Conservation (phyloP, 2,329 filamentous ascomycete species). For the Tolypocladium guangdongense region DNA sequence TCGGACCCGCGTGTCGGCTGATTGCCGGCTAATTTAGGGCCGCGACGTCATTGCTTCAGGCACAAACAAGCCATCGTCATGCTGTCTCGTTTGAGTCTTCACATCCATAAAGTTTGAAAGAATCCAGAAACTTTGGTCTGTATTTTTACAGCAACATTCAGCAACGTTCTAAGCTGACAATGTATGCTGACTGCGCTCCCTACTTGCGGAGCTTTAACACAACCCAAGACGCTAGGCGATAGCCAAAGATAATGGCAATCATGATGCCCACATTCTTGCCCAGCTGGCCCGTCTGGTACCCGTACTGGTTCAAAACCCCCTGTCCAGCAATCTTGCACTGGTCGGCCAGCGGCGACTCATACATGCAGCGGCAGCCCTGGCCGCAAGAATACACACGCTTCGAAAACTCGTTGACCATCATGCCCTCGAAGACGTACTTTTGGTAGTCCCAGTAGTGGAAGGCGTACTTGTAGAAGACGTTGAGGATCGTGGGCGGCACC, state of each 20-base stretch:
- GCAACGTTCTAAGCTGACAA: no score
- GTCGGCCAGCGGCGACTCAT: conserved; percentile 38
- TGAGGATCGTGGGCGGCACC: conserved; percentile 60
- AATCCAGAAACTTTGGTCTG: no score
- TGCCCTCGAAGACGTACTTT: conserved; percentile 75
- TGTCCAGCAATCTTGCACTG: conserved; percentile 61
- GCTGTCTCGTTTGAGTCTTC: no score
- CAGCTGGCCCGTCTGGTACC: conserved; percentile 55
- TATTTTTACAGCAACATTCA: no score
- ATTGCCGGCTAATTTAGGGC: not conserved
- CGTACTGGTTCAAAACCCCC: conserved; percentile 59
- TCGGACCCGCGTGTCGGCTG: not conserved
- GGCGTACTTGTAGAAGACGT: conserved; percentile 76
- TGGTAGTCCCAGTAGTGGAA: conserved; percentile 89
- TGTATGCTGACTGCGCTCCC: not conserved
- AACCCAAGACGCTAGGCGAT: conserved; percentile 45
- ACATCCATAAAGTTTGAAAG: no score
- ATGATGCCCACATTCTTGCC: conserved; percentile 73
- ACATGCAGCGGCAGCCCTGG: conserved; percentile 57
- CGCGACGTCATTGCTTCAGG: not conserved
- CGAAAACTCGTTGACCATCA: conserved; percentile 86
- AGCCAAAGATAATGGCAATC: conserved; percentile 59
- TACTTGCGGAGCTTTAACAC: conserved; percentile 32
- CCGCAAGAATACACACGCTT: conserved; percentile 43
- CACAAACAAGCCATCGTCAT: not conserved